Base-by-base conservation (phyloP, 805 yeast species). In the Pichia californica region DNA sequence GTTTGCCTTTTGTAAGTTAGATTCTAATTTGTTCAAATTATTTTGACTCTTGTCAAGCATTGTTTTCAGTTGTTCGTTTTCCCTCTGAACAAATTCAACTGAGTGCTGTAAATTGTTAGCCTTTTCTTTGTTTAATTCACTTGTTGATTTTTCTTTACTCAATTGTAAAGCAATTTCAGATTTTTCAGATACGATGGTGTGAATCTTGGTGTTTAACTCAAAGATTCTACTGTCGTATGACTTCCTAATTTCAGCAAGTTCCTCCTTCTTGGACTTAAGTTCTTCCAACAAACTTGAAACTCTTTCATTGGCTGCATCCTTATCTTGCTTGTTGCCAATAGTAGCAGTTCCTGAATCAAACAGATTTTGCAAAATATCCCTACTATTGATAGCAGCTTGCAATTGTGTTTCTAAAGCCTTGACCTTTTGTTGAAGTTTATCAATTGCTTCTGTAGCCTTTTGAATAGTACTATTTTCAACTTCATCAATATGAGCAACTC, bases 361-460 rank as follows among this genome's bases (percentile, higher is more conserved):
- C 43, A 61, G 43, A 21, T 54, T 50, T 41, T 61, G 64, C 52
- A 81, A 71, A 65, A 79, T 76, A 52, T 88, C 94, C 43, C 88
- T 74, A 58, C 86, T 94, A 48, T 78, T 73, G 4, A 71, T 64
- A 2, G 77, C 69, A 2, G 82, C 72, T 10, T 69, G 74, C 34
- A 80, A 59, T 55, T 76, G 77, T 2, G 70, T 56, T 49, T 75
- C 76, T 9, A 77, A 56, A 15, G 72, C 65, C 18, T 70, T 67
- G 31, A 84, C 63, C 50, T 81, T 79, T 14, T 76, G 74, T 57
- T 81, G 79, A 38, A 84, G 64, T 1, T 80, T 74, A 23, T 74
- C 50, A 21, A 84, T 81, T 1, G 88, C 88, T 25, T 78, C 79
- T 48, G 77, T 77, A 0, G 91, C 89, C 27, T 57, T 58, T 23